Base-by-base conservation (phyloP, 208 protist genomes). In the Phytomonas sp. region DNA sequence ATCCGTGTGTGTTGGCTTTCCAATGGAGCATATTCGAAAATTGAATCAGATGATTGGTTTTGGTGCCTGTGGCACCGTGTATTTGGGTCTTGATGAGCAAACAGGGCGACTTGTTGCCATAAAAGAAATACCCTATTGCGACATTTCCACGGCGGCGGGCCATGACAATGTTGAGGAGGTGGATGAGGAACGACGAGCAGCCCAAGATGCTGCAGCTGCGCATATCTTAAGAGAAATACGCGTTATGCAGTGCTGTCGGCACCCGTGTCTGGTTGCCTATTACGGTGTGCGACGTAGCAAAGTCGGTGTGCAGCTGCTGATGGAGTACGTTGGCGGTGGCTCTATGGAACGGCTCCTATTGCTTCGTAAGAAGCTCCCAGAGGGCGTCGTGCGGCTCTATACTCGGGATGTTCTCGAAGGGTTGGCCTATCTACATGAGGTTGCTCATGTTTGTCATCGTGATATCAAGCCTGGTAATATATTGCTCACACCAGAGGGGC, bases 381-480 rank as follows among this genome's bases (percentile, higher is more conserved):
- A 97, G 77, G 33, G 46, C n/a, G 86, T 94, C 13, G 85, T 87
- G 36, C 82, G 81, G 8, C 75, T 77, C 28, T 97, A 96, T 73
- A 81, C 80, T 17, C 73, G 78, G 8, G 88, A 97, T 60, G 79
- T 97, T 7, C 76, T 94, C 0, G 74, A 82, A 28, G 94, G 89
- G 0, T 76, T 97, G 43, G 70, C 72, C 46, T 96, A 94, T 73
- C 75, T 97, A 63, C 94, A 97, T 69, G 76, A 87, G 46, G 79
- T 66, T 9, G 79, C 84, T 63, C 74, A 80, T 30, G 84, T 97
- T n/a, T 94, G 85, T 65, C 94, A 97, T 71, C 78, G 92, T 20
- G 94, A 97, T 75, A 74, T 97, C 34, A 97, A 97, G 73, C 89
- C 90, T 23, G 94, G 76, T 15, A 97, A 97, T 66, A 83, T 97